A percentile compares a stretch with the other conserved stretches of the same genome.
Conservation (phyloP, 1,284 basidiomycete genomes). For the Earliella scabrosa region DNA sequence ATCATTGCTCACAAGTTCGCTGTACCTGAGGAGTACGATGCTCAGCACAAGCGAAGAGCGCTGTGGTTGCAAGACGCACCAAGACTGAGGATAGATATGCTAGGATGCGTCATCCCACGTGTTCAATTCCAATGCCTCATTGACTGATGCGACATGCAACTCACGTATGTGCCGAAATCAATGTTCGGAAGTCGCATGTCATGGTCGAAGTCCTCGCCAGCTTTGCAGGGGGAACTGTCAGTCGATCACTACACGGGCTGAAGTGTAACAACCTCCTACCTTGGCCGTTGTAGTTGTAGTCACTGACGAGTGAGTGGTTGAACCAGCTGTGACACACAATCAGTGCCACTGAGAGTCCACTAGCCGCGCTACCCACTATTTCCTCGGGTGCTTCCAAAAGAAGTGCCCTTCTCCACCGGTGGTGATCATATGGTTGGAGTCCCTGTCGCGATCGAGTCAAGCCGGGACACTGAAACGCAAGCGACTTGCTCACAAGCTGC, state of each 20-base stretch:
- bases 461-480: background rate
- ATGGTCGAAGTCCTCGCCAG: conserved; percentile 59
- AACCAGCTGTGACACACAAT: conserved; percentile 39
- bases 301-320: conserved; percentile 46
- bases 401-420: conserved; percentile 64
- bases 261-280: conserved; percentile 35
- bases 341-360: background rate
- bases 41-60: background rate
- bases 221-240: conserved; percentile 25
- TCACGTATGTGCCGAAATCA: conserved; percentile 59
- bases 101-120: conserved; percentile 24
- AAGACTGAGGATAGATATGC: conserved; percentile 59
- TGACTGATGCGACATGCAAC: conserved; percentile 19
- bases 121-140: background rate
- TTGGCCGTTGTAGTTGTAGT: conserved; percentile 62
- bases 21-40: conserved; percentile 26
- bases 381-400: conserved; percentile 47
- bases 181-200: conserved; percentile 55
- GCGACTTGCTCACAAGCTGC: conserved; percentile 50
- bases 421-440: conserved; percentile 59
- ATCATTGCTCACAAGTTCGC: conserved; percentile 34
- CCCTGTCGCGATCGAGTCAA: conserved; percentile 35
- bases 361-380: conserved; percentile 33
- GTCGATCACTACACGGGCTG: background rate
- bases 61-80: conserved; percentile 34